phyloP scores from a whole-genome alignment of 2,329 filamentous ascomycete genomes.

The Leptographium procerum region DNA sequence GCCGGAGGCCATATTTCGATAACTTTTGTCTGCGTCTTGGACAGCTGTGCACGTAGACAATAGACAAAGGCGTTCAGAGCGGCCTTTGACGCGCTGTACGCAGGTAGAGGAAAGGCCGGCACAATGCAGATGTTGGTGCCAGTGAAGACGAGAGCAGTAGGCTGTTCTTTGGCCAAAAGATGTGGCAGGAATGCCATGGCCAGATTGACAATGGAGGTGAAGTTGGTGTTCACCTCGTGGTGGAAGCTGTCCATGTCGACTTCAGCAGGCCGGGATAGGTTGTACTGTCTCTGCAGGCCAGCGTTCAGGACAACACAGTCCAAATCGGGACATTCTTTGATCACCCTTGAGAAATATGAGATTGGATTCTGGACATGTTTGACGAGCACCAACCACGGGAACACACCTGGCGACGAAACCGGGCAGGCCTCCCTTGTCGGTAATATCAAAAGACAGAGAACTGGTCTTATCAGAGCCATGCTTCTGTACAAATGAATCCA shows the following conservation, averaged over 20 bases:
- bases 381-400: too few species aligned
- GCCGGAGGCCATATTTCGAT: conserved; percentile 26
- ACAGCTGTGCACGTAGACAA: conserved; percentile 22
- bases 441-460: conserved; percentile 33
- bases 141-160: conserved; percentile 17
- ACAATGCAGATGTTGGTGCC: conserved; percentile 23
- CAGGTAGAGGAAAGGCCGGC: conserved; percentile 22
- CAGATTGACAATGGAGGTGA: conserved; percentile 26
- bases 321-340: conserved; percentile 24
- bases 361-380: not conserved
- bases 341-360: conserved; percentile 1
- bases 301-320: conserved; percentile 37
- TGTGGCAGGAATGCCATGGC: conserved; percentile 29
- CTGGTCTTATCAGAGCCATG: conserved; percentile 30
- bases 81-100: conserved; percentile 23
- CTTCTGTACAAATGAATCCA: conserved; percentile 34
- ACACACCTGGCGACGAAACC: conserved; percentile 28
- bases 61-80: conserved; percentile 25
- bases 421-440: conserved; percentile 27
- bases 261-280: conserved; percentile 27
- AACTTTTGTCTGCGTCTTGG: conserved; percentile 13
- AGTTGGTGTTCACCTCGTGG: conserved; percentile 29
- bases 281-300: conserved; percentile 26
- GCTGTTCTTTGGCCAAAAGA: conserved; percentile 14
- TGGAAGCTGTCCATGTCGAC: conserved; percentile 24